Evolutionary conservation across 805 yeast genomes (phyloP).

Genomic region (Komagataella kurtzmanii): DNA sequence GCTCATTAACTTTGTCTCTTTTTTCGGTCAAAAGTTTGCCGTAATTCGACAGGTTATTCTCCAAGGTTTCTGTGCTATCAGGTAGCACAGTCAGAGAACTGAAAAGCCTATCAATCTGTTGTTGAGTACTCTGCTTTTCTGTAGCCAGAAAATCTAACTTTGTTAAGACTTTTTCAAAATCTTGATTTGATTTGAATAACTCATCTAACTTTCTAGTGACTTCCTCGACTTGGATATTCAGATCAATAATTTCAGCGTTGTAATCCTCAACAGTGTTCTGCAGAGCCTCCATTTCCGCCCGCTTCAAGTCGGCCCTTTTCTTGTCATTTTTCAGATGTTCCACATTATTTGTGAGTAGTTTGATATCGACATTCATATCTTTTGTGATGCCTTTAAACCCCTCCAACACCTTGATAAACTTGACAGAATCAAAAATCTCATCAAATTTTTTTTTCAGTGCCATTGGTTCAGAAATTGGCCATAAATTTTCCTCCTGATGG

Average conservation of each 20-base stretch:
- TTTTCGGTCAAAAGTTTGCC: conserved; percentile 14
- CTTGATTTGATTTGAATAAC: conserved; percentile 66
- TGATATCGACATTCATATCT: conserved; percentile 64
- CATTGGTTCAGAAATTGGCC: conserved; percentile 95
- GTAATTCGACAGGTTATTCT: conserved; percentile 27
- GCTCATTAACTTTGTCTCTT: conserved; percentile 4
- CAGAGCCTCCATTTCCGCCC: conserved; percentile 30
- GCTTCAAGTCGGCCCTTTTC: conserved; percentile 52
- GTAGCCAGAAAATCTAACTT: conserved; percentile 44
- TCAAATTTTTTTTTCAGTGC: conserved; percentile 83
- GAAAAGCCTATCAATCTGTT: conserved; percentile 39
- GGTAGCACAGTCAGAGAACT: conserved; percentile 30
- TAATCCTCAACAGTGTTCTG: conserved; percentile 28
- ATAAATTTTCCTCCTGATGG: conserved; percentile 91
- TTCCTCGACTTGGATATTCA: conserved; percentile 35
- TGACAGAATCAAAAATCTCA: conserved; percentile 91
- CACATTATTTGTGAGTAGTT: conserved; percentile 65
- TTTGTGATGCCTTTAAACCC: conserved; percentile 63
- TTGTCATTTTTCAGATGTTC: conserved; percentile 64
- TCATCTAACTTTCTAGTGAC: conserved; percentile 46
- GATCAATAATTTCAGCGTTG: conserved; percentile 29
- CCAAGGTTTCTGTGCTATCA: conserved; percentile 28
- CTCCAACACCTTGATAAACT: conserved; percentile 83
- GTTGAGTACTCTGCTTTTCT: conserved; percentile 27
- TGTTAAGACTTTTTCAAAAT: conserved; percentile 61